A percentile compares a stretch with the other conserved stretches of the same genome.
phyloP scores from a whole-genome alignment of 805 yeast genomes.

The Vanderwaltozyma tropicalis region DNA sequence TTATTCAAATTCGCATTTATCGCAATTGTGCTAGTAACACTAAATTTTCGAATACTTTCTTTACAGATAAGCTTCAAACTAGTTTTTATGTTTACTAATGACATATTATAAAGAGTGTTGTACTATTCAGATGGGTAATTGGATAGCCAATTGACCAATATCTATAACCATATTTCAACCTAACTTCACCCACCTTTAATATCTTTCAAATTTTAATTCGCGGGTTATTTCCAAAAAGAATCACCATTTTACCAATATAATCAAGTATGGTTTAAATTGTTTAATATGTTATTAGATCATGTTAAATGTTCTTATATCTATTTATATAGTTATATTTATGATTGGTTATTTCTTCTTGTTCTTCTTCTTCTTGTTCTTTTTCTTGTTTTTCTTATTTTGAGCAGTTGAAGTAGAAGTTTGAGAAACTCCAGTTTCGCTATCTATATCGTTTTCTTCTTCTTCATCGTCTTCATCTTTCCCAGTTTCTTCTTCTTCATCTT shows the following conservation, averaged over 20 bases:
- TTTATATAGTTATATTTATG: not conserved
- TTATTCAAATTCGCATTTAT: not conserved
- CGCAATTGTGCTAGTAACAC: not conserved
- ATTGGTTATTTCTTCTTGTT: conserved; percentile 3
- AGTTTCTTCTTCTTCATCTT: not conserved
- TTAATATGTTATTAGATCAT: too few species aligned
- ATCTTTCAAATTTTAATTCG: too few species aligned
- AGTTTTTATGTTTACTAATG: too few species aligned
- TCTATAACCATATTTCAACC: too few species aligned
- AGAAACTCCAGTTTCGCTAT: not conserved
- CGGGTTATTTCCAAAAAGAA: too few species aligned
- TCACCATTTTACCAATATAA: too few species aligned
- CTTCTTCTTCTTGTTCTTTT: conserved; percentile 5
- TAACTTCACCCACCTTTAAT: too few species aligned
- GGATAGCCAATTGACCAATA: too few species aligned
- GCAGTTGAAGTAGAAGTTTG: not conserved
- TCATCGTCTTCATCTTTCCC: not conserved
- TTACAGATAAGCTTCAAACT: too few species aligned
- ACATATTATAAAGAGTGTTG: not conserved
- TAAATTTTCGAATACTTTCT: not conserved
- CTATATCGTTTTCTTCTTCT: not conserved
- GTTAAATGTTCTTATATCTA: not conserved
- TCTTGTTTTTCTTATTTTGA: conserved; percentile 2
- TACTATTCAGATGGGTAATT: not conserved
- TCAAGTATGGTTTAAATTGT: too few species aligned